Base-by-base conservation (phyloP, 345 rosid species). In the Populus nigra region DNA sequence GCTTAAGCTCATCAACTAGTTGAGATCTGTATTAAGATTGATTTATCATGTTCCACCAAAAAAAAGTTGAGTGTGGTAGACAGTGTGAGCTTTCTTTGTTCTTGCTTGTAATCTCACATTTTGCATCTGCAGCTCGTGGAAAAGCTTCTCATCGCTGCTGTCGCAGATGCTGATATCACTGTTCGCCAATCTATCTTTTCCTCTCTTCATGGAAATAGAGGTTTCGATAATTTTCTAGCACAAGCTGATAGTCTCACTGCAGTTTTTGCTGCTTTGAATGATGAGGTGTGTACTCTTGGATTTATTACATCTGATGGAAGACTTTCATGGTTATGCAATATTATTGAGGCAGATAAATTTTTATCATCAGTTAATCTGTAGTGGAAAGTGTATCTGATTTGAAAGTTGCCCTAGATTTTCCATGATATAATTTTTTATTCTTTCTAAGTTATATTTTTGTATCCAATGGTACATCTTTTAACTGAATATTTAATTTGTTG, bases 241-340 rank as follows among this genome's bases (percentile, higher is more conserved):
- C 99, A 96, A 84, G 99, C 99, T 77, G 93, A 94, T 85, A 90
- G 94, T 80, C 84, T 96, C 82, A 90, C 93, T 89, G 98, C 99
- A 73, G 87, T 93, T 88, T 92, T 96, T 89, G 97, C 99, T 84
- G 94, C 97, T 81, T 84, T 96, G 83, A 93, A 96, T 88, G 99
- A 96, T 71, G 99, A 96, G 99, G 99, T 96, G 84, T 31, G 67
- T 35, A 9, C 12, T 12, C 43, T 17, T 31, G 7, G 53, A 70
- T 43, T 16, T 70, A 29, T 77, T 41, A 20, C 18, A 18, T 33
- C 31, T 7, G 7, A 59, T 67, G 69, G 12, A 45, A 73, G 36
- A 62, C 25, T 17, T 20, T 61, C 5, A 36, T 38, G 63, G 16
- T 31, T 41, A 49, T 39, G 29, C 23, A 17, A 49, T 75, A 45